phyloP scores from a whole-genome alignment of 345 rosid genomes.

The Populus alba region DNA sequence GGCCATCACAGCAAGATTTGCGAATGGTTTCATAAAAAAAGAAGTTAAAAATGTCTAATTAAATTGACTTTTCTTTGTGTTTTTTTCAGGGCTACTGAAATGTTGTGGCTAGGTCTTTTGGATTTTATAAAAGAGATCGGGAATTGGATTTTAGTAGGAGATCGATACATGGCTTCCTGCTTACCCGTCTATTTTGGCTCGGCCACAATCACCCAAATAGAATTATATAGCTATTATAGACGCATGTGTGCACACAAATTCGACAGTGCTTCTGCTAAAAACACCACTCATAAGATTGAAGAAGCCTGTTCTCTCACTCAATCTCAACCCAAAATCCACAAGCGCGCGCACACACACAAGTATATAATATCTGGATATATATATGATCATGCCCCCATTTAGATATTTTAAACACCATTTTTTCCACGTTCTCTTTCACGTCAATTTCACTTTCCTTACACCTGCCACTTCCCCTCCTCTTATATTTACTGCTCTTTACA shows the following conservation, averaged over 20 bases:
- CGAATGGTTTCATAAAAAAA: neutral
- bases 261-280: neutral
- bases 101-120: neutral
- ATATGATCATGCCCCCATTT: neutral
- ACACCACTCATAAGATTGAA: neutral
- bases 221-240: neutral
- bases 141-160: neutral
- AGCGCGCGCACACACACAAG: neutral
- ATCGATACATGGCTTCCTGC: neutral
- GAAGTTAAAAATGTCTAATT: neutral
- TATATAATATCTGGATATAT: neutral
- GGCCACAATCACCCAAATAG: neutral
- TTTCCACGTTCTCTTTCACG: conserved; percentile 40
- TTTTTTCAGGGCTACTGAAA: neutral
- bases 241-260: neutral
- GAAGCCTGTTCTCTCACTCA: neutral
- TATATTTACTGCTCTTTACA: conserved; percentile 23
- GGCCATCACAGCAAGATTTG: neutral
- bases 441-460: conserved; percentile 21
- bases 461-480: conserved; percentile 8
- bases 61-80: neutral
- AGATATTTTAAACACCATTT: conserved; percentile 10
- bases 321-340: neutral
- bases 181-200: neutral
- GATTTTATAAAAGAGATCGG: neutral